Evolutionary conservation across 805 yeast species (phyloP).

Genomic region (Candida lessepsii): DNA sequence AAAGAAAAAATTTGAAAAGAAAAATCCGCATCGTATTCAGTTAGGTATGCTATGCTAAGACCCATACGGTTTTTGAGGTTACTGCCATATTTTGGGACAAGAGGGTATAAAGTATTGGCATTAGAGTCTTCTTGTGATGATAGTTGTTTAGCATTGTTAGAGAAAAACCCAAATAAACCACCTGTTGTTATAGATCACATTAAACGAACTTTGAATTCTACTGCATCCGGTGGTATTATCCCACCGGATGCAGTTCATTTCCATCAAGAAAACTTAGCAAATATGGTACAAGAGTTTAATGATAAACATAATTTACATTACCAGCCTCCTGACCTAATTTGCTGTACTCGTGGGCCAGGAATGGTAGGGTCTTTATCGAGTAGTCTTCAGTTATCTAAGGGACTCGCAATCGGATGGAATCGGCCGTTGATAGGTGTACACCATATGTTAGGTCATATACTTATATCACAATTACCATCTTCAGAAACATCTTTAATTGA

Average conservation of each 20-base stretch:
- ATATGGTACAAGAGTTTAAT: conserved; percentile 48
- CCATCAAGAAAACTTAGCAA: conserved; percentile 62
- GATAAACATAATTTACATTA: conserved; percentile 27
- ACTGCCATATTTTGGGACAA: conserved; percentile 2
- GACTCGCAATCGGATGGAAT: conserved; percentile 74
- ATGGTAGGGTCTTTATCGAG: conserved; percentile 87
- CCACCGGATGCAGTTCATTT: conserved; percentile 83
- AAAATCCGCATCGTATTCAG: neutral
- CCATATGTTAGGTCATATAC: conserved; percentile 92
- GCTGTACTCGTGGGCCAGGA: conserved; percentile 96
- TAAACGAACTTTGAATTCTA: conserved; percentile 66
- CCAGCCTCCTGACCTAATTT: conserved; percentile 65
- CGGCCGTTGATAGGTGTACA: conserved; percentile 86
- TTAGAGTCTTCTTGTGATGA: conserved; percentile 96
- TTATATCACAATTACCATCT: conserved; percentile 40
- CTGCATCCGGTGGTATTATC: conserved; percentile 74
- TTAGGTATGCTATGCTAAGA: neutral
- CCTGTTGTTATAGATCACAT: conserved; percentile 57
- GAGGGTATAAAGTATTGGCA: conserved; percentile 68
- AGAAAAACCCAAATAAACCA: conserved; percentile 35
- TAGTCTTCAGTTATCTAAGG: conserved; percentile 83
- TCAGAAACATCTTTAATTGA: no score
- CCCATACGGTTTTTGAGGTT: neutral
- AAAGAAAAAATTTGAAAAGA: neutral
- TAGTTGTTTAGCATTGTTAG: conserved; percentile 79